Conservation (phyloP, 2,329 filamentous ascomycete genomes). For the Apiospora rasikravindrae region DNA sequence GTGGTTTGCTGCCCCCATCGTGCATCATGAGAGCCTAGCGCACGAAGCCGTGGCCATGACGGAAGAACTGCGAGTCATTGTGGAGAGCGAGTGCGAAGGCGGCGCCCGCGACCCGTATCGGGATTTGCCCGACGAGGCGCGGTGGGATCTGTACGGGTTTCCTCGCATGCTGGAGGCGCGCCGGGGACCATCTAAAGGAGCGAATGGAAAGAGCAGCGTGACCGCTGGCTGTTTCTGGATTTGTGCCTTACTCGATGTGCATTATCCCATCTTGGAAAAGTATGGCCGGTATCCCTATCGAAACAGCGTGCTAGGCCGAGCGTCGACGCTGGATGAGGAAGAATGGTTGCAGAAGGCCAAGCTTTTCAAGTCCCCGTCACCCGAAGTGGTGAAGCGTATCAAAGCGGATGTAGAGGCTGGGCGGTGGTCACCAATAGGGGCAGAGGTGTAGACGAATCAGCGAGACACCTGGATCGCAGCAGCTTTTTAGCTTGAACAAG, state of each 20-base stretch:
- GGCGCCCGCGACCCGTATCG: slow-evolving; percentile 29
- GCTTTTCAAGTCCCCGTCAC: slow-evolving; percentile 26
- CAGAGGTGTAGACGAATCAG: not conserved
- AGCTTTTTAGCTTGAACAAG: not conserved
- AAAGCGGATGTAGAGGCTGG: slow-evolving; percentile 25
- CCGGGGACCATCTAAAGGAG: slow-evolving; percentile 22
- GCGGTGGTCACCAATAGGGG: slow-evolving; percentile 36
- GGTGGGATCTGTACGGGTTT: slow-evolving; percentile 32
- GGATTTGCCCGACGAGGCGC: slow-evolving; percentile 23
- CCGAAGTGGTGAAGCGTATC: slow-evolving; percentile 26
- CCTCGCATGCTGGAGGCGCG: slow-evolving; percentile 25
- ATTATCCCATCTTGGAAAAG: slow-evolving; percentile 33
- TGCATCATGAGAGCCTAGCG: slow-evolving; percentile 32
- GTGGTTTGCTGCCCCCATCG: slow-evolving; percentile 33
- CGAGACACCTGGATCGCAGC: not conserved
- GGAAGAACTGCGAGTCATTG: slow-evolving; percentile 30
- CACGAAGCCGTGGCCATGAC: slow-evolving; percentile 26
- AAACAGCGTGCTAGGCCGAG: slow-evolving; percentile 32
- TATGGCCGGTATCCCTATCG: slow-evolving; percentile 38
- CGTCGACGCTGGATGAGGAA: slow-evolving; percentile 32
- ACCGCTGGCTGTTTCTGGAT: slow-evolving; percentile 33
- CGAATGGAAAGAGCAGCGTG: slow-evolving; percentile 23
- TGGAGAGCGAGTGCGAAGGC: slow-evolving; percentile 28
- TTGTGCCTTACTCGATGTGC: slow-evolving; percentile 34
- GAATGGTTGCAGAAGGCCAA: slow-evolving; percentile 30